Conservation (phyloP, 2,329 filamentous ascomycete genomes). For the Lecanicillium sp. region DNA sequence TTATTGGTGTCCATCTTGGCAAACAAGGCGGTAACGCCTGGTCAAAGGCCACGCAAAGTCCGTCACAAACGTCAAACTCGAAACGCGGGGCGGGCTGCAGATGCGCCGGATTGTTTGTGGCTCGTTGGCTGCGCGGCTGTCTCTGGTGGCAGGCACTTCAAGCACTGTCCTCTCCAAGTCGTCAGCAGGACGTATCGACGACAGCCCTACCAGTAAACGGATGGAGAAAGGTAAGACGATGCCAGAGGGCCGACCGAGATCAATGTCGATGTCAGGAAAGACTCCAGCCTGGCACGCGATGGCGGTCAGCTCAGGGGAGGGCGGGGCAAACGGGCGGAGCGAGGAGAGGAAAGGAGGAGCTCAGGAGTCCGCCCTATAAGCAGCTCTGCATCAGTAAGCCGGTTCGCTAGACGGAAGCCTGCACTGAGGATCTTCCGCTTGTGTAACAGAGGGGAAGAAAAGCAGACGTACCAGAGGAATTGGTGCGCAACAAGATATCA, state of each 20-base stretch:
- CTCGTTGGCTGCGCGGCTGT: background rate
- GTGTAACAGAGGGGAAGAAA: no score
- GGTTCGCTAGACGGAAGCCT: no score
- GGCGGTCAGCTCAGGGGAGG: constrained; percentile 7
- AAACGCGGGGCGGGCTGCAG: constrained; percentile 8
- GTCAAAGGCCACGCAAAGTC: constrained; percentile 7
- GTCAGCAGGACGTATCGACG: background rate
- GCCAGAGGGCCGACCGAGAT: background rate
- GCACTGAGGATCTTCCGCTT: no score
- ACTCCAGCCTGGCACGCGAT: constrained; percentile 4
- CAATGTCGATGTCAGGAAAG: background rate
- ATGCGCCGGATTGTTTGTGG: background rate
- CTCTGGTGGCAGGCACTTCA: background rate
- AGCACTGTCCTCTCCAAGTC: background rate
- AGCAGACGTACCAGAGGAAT: no score
- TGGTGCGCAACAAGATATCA: no score
- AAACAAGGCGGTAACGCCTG: constrained; percentile 2
- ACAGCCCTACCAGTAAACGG: no score
- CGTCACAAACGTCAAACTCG: constrained; percentile 5
- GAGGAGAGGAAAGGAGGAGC: background rate
- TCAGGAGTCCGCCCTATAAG: background rate
- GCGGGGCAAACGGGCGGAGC: constrained; percentile 4
- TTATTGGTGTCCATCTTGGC: constrained; percentile 47
- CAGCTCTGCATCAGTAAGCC: background rate
- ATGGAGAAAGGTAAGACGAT: background rate